phyloP scores from a whole-genome alignment of 805 yeast species.

The Wickerhamiella cacticola region DNA sequence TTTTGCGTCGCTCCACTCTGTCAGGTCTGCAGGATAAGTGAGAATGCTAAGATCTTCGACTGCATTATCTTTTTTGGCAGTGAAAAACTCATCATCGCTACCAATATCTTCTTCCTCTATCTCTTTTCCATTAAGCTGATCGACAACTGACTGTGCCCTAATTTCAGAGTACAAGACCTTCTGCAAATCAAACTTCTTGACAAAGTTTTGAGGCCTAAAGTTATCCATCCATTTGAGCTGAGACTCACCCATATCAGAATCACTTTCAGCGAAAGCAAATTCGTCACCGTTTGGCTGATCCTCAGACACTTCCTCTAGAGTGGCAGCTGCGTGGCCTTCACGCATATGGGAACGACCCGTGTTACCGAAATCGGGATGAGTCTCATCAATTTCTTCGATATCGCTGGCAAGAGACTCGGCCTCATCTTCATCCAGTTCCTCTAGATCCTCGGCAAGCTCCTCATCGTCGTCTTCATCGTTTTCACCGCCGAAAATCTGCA shows the following conservation, averaged over 20 bases:
- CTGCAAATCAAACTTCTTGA: constrained; percentile 62
- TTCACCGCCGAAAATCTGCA: constrained; percentile 60
- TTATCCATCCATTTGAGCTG: constrained; percentile 21
- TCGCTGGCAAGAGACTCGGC: constrained; percentile 18
- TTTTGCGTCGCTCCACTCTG: constrained; percentile 23
- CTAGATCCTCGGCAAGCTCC: constrained; percentile 28
- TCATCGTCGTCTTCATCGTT: constrained; percentile 32
- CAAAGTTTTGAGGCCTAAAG: constrained; percentile 43
- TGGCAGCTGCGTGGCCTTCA: constrained; percentile 39
- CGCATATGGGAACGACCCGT: constrained; percentile 59
- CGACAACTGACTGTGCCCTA: constrained; percentile 38
- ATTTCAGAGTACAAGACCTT: constrained; percentile 69
- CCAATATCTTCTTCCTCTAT: constrained; percentile 24
- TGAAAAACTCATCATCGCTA: constrained; percentile 30
- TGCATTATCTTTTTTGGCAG: constrained; percentile 17
- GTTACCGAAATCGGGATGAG: constrained; percentile 25
- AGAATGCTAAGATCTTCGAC: constrained; percentile 21
- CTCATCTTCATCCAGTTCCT: constrained; percentile 25
- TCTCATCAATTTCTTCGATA: constrained; percentile 28
- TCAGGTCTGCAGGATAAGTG: constrained; percentile 16
- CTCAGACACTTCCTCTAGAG: constrained; percentile 31
- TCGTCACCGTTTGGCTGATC: constrained; percentile 20
- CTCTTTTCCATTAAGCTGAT: constrained; percentile 24
- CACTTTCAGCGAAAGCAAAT: constrained; percentile 18
- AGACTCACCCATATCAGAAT: constrained; percentile 20